phyloP scores from a whole-genome alignment of 2,329 filamentous ascomycete species.

The Coniochaeta prunicola region DNA sequence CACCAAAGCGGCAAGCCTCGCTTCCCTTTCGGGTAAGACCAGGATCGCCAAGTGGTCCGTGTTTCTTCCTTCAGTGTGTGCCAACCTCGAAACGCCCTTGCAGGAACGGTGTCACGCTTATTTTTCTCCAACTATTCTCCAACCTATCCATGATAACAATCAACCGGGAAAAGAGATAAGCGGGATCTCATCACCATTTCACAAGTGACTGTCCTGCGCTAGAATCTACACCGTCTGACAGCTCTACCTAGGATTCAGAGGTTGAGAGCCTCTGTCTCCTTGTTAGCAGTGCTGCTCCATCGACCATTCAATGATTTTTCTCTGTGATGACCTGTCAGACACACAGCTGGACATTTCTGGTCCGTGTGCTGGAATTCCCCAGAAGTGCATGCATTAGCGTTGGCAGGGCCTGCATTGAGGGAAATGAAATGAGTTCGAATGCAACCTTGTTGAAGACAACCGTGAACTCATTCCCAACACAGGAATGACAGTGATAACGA shows the following conservation, averaged over 20 bases:
- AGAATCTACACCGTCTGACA: too few relatives aligned
- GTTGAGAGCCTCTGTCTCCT: too few relatives aligned
- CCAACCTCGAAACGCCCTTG: neutral
- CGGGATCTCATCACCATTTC: too few relatives aligned
- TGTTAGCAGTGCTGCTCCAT: too few relatives aligned
- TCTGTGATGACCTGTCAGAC: neutral
- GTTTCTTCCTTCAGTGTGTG: neutral
- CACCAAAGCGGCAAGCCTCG: neutral
- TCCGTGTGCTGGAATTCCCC: neutral
- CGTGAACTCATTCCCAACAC: neutral
- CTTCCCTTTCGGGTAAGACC: neutral
- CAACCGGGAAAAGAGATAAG: too few relatives aligned
- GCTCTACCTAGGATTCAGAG: too few relatives aligned
- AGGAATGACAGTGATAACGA: neutral
- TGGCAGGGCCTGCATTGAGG: conserved; percentile 9
- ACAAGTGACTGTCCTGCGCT: too few relatives aligned
- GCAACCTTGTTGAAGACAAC: conserved; percentile 2
- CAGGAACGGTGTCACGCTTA: neutral
- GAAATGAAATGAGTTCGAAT: conserved; percentile 11
- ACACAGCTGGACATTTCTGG: neutral
- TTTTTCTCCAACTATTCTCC: neutral
- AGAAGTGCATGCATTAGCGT: conserved; percentile 13
- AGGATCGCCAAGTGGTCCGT: neutral
- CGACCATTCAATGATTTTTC: too few relatives aligned
- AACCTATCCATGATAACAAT: too few relatives aligned